Evolutionary conservation across 768 basidiomycete species (phyloP).

Genomic region (Lactifluus echinatus): DNA sequence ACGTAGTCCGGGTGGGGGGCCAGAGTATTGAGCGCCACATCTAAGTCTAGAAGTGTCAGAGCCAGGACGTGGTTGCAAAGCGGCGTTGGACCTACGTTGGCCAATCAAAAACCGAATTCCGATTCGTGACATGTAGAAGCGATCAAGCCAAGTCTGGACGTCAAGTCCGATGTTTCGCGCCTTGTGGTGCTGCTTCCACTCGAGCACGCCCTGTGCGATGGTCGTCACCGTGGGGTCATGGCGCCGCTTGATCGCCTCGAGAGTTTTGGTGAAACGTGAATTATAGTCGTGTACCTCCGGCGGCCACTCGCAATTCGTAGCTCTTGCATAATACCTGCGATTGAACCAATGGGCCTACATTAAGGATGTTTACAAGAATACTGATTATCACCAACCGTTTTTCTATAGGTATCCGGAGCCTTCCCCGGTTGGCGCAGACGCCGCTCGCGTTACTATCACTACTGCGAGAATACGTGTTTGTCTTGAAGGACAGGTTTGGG

Average conservation of each 20-base stretch:
- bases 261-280: slow-evolving; percentile 74
- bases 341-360: neutral
- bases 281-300: slow-evolving; percentile 94
- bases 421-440: slow-evolving; percentile 34
- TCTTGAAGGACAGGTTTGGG: slow-evolving; percentile 64
- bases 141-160: slow-evolving; percentile 92
- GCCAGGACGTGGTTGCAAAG: neutral
- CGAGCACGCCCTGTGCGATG: slow-evolving; percentile 90
- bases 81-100: slow-evolving; percentile 49
- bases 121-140: slow-evolving; percentile 94
- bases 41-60: slow-evolving; percentile 31
- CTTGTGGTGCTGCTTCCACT: slow-evolving; percentile 81
- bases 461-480: slow-evolving; percentile 24
- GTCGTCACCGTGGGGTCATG: slow-evolving; percentile 98
- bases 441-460: slow-evolving; percentile 33
- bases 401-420: slow-evolving; percentile 73
- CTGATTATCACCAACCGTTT: slow-evolving; percentile 48
- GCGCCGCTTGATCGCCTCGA: slow-evolving; percentile 84
- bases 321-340: slow-evolving; percentile 77
- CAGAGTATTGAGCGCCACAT: slow-evolving; percentile 90
- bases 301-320: slow-evolving; percentile 65
- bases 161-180: slow-evolving; percentile 68
- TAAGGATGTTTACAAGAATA: neutral
- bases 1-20: slow-evolving; percentile 88
- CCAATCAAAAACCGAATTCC: slow-evolving; percentile 96